Evolutionary conservation across 106 monocot genomes (phyloP).

Genomic region (Iris macrosiphon): DNA sequence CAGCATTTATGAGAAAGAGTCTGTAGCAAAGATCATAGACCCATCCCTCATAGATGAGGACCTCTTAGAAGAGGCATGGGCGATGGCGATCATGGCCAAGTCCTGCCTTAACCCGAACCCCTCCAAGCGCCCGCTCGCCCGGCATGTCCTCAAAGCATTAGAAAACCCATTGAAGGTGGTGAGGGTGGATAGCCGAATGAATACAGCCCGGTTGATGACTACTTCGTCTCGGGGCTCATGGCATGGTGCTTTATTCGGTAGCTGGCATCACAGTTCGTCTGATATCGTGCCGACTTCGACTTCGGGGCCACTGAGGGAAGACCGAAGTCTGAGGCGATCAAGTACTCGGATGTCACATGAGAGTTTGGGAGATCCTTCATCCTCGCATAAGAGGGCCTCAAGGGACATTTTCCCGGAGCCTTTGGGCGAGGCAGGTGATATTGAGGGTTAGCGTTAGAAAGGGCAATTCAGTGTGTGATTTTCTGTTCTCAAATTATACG

Average conservation of each 20-base stretch:
- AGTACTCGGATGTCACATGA: conserved; percentile 22
- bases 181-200: conserved; percentile 19
- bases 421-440: conserved; percentile 7
- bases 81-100: conserved; percentile 49
- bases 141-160: conserved; percentile 50
- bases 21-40: conserved; percentile 42
- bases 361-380: conserved; percentile 41
- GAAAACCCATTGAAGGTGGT: conserved; percentile 63
- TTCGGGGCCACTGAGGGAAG: conserved; percentile 10
- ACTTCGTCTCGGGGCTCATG: conserved; percentile 53
- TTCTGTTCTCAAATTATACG: too few species aligned
- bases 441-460: too few species aligned
- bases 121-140: conserved; percentile 35
- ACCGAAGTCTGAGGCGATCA: conserved; percentile 9
- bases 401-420: conserved; percentile 54
- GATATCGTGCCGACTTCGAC: conserved; percentile 20
- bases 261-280: conserved; percentile 38
- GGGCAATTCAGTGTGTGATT: too few species aligned
- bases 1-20: conserved; percentile 42
- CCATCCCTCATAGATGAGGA: conserved; percentile 61
- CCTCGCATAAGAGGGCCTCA: conserved; percentile 25
- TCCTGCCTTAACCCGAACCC: conserved; percentile 62
- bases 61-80: conserved; percentile 59
- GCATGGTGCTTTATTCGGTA: conserved; percentile 43
- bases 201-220: conserved; percentile 25